phyloP scores from a whole-genome alignment of 805 yeast species.

The Candida pini region DNA sequence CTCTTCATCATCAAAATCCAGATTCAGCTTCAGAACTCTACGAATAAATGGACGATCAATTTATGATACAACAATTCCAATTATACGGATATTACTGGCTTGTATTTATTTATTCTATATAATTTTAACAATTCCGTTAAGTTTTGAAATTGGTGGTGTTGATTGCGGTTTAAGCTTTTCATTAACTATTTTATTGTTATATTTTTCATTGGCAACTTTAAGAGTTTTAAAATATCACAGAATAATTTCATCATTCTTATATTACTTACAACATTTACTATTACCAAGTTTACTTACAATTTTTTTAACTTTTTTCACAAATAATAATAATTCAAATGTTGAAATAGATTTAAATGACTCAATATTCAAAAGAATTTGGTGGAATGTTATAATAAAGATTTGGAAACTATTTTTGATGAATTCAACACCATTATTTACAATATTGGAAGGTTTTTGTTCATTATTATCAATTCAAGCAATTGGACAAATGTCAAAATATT shows the following conservation, averaged over 20 bases:
- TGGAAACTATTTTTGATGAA: slow-evolving; percentile 73
- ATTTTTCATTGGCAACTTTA: slow-evolving; percentile 67
- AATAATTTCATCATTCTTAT: slow-evolving; percentile 44
- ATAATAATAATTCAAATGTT: too few relatives aligned
- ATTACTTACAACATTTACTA: slow-evolving; percentile 75
- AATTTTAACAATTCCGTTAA: slow-evolving; percentile 79
- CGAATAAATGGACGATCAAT: too few relatives aligned
- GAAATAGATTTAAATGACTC: slow-evolving; percentile 14
- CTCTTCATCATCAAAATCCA: not conserved
- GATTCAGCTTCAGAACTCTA: not conserved
- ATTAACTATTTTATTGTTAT: slow-evolving; percentile 62
- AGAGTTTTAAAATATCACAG: slow-evolving; percentile 48
- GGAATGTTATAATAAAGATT: slow-evolving; percentile 41
- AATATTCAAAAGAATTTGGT: slow-evolving; percentile 23
- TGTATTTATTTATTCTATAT: slow-evolving; percentile 61
- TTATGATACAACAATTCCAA: slow-evolving; percentile 14
- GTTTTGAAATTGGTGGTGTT: slow-evolving; percentile 91
- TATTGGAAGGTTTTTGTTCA: slow-evolving; percentile 90
- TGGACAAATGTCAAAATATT: slow-evolving; percentile 76
- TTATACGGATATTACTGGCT: slow-evolving; percentile 39
- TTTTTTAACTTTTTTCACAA: slow-evolving; percentile 50
- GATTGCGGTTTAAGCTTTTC: slow-evolving; percentile 85
- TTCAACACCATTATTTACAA: slow-evolving; percentile 84
- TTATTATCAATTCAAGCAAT: slow-evolving; percentile 86
- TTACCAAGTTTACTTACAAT: slow-evolving; percentile 78